Conservation (phyloP, 1,284 basidiomycete species). For the Gymnopus androsaceus region DNA sequence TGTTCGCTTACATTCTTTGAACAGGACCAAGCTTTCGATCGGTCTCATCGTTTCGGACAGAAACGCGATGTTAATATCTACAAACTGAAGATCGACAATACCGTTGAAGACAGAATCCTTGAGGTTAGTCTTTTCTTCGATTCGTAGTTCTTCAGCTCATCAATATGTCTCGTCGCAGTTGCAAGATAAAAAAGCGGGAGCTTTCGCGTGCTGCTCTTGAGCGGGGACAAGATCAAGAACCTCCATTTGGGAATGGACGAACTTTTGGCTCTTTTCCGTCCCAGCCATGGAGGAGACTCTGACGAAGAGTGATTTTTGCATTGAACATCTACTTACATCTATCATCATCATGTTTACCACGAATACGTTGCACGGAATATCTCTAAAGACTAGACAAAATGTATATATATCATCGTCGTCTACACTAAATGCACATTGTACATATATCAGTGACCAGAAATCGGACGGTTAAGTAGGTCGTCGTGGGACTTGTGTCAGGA, state of each 20-base stretch:
- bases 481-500: no score
- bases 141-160: slow-evolving; percentile 14
- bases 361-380: no score
- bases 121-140: slow-evolving; percentile 41
- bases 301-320: slow-evolving; percentile 23
- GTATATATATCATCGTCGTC: no score
- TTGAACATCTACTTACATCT: neutral
- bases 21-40: slow-evolving; percentile 91
- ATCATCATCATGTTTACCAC: no score
- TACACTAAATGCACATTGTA: no score
- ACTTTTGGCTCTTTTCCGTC: slow-evolving; percentile 75
- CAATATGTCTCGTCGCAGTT: slow-evolving; percentile 44
- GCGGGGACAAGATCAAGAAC: slow-evolving; percentile 86
- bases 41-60: slow-evolving; percentile 90
- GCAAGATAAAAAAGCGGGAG: slow-evolving; percentile 85
- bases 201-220: slow-evolving; percentile 84
- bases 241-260: slow-evolving; percentile 85
- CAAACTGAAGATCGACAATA: slow-evolving; percentile 88
- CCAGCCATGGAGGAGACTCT: slow-evolving; percentile 59
- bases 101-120: slow-evolving; percentile 90
- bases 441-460: no score
- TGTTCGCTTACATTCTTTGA: slow-evolving; percentile 7
- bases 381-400: no score
- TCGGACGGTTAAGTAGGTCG: no score
- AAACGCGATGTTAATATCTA: slow-evolving; percentile 86